Base-by-base conservation (phyloP, 1,139 yeast genomes). In the Saccharomyces hybrid region DNA sequence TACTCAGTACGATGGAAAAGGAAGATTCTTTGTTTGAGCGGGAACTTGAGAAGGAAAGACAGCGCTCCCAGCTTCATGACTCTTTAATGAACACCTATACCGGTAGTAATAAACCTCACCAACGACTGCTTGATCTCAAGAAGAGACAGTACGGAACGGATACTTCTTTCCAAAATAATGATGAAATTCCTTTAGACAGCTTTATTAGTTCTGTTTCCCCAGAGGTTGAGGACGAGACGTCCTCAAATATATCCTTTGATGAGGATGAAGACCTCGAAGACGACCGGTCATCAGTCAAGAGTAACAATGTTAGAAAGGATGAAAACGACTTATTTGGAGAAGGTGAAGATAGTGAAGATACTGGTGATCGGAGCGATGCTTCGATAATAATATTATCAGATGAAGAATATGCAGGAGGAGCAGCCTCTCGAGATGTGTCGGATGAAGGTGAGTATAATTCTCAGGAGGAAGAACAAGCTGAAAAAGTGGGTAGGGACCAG, bases 1-100 rank as follows among this genome's bases (percentile, higher is more conserved):
- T 78, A 3, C 63, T 78, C 14, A 65, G 70, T 46, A 58, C 66
- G 4, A 79, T 79, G 54, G 63, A 67, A 25, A 61, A 67, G 26
- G 78, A 48, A 14, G 53, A 57, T 25, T 48, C 58, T 14, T 53
- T 53, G 32, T 44, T 47, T 34, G 47, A 51, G 8, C 47, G 55
- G 20, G 54, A 47, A 13, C 16, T 27, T 2, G 52, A 28, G 14
- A n/a, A 32, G 9, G 42, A 9, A 20, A 25, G 42, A 27, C 47
- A 27, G 6, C 34, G 41, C 9, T 49, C 41, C 26, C 53, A 47
- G 6, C 47, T 42, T 14, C 28, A 32, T 32, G 38, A 32, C 16
- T 32, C 38, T n/a, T 32, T 32, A 32, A 32, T 32, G 14, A n/a
- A 32, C 7, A 32, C 5, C 5, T 32, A 32, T 8, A 32, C 38